phyloP scores from a whole-genome alignment of 2,329 filamentous ascomycete species.

The Stachybotrys echinatus region DNA sequence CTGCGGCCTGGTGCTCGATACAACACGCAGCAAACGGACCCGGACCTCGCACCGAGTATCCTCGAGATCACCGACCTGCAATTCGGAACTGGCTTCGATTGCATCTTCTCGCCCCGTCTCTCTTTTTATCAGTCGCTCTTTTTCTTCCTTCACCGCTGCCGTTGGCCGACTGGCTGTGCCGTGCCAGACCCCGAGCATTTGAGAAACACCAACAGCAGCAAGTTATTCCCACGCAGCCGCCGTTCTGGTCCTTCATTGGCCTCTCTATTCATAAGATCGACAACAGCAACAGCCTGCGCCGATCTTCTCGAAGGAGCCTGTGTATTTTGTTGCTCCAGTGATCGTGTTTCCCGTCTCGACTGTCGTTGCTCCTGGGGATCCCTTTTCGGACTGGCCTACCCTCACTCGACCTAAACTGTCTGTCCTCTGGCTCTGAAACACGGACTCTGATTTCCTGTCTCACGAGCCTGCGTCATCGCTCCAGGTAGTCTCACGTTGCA shows the following conservation, averaged over 20 bases:
- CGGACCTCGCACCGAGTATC: too few species aligned
- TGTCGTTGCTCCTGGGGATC: neutral
- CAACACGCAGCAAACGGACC: too few species aligned
- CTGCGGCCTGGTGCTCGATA: neutral
- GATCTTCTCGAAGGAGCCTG: neutral
- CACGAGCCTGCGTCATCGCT: neutral
- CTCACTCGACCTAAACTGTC: neutral
- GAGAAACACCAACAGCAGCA: too few species aligned
- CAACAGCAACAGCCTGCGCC: neutral
- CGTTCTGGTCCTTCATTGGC: neutral
- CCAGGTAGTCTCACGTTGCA: neutral
- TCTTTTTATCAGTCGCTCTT: too few species aligned
- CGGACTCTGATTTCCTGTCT: neutral
- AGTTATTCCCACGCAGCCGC: too few species aligned
- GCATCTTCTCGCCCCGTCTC: too few species aligned
- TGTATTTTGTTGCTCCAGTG: neutral
- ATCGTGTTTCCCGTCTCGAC: neutral
- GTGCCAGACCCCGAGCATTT: too few species aligned
- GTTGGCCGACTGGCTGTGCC: too few species aligned
- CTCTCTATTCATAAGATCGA: neutral
- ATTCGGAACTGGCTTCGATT: too few species aligned
- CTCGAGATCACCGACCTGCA: too few species aligned
- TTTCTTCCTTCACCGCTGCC: too few species aligned
- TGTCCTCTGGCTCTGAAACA: neutral
- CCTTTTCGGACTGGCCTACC: too few species aligned